Evolutionary conservation across 257 asterid species (phyloP), one percentile per base, ranked within the genome.

Genomic region (Phtheirospermum japonicum): DNA sequence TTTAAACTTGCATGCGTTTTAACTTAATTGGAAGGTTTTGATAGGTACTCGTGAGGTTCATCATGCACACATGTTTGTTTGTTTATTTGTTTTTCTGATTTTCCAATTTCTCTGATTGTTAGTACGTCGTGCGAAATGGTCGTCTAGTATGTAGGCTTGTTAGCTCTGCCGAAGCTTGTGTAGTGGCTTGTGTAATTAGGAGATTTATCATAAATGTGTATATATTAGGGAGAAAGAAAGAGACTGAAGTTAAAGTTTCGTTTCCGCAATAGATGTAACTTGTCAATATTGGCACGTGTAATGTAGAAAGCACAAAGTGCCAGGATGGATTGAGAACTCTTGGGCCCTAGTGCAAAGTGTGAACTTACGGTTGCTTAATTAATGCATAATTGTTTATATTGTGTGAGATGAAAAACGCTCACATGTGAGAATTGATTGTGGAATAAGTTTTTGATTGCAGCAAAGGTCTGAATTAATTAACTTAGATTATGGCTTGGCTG

Each of bases 21-120:
- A 13, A 12, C 34, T 63, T 71, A 17, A 33, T 39, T 68, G 40
- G 45, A 43, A 12, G 33, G 42, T 62, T 60, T 16, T 67, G 66
- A 17, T 71, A 0, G 34, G 59, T 55, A 36, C 32, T 57, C 42
- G 1, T 12, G 49, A n/a, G 23, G 9, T 45, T 45, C 51, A 4
- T 14, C 51, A 6, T 45, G 19, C 11, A 46, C 6, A 36, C 13
- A 7, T 39, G n/a, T n/a, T n/a, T n/a, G n/a, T 18, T 13, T 19
- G 2, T 8, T 48, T 48, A 6, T 50, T 18, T 40, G 4, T 17
- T 50, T 10, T 4, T 23, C 6, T 7, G 40, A 34, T 10, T 45
- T 62, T 51, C 1, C 16, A 49, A 32, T 23, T 33, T 50, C 31
- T 2, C 0, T 55, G 48, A 30, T 14, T n/a, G 39, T 14, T 66